Conservation (phyloP, 257 asterid species). For the Gentiana macrophylla region DNA sequence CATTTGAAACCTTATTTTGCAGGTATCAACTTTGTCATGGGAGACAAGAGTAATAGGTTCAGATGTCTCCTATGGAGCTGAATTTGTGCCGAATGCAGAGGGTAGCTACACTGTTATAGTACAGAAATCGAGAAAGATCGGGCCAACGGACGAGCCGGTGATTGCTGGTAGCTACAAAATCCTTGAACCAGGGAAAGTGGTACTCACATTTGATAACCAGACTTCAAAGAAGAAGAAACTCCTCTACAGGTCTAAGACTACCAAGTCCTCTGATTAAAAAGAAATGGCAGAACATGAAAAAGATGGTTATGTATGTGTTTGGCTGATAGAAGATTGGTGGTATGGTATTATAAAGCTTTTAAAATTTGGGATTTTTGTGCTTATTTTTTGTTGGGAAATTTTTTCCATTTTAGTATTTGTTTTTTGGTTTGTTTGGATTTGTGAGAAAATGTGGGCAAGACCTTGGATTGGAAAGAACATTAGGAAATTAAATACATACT, state of each 20-base stretch:
- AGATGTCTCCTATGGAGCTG: constrained; percentile 81
- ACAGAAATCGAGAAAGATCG: constrained; percentile 64
- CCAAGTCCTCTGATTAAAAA: constrained; percentile 51
- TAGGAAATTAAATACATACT: constrained; percentile 8
- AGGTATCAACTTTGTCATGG: constrained; percentile 68
- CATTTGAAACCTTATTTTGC: constrained; percentile 5
- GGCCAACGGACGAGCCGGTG: constrained; percentile 49
- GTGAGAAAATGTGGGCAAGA: constrained; percentile 18
- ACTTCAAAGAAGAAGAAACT: constrained; percentile 89
- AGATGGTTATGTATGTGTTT: constrained; percentile 14
- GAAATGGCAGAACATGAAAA: neutral
- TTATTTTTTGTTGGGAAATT: constrained; percentile 19
- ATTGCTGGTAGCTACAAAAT: constrained; percentile 55
- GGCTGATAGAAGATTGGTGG: constrained; percentile 19
- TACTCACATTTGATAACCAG: constrained; percentile 77
- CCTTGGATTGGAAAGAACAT: constrained; percentile 5
- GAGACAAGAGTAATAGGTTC: constrained; percentile 84
- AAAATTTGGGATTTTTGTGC: constrained; percentile 22
- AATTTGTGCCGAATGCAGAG: constrained; percentile 64
- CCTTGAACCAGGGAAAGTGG: constrained; percentile 65
- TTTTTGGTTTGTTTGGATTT: constrained; percentile 29
- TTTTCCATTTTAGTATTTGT: constrained; percentile 22
- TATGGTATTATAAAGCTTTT: constrained; percentile 18
- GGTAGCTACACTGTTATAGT: constrained; percentile 84
- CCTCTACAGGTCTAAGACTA: constrained; percentile 76